Conservation (phyloP, 768 basidiomycete genomes). For the Asterophora parasitica region DNA sequence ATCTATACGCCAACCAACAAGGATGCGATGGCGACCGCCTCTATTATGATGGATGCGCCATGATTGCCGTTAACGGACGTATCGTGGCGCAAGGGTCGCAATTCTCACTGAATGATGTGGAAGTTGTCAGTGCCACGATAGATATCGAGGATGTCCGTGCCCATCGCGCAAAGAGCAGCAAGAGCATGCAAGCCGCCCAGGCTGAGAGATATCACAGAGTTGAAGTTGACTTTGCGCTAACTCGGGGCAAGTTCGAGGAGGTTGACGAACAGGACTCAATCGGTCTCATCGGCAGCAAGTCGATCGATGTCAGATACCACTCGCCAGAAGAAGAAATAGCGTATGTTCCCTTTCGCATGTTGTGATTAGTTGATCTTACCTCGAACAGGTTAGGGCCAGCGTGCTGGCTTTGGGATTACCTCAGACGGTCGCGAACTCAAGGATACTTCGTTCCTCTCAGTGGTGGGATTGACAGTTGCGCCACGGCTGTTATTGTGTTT, state of each 20-base stretch:
- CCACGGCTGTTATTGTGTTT: slow-evolving; percentile 91
- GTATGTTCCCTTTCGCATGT: slow-evolving; percentile 44
- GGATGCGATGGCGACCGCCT: slow-evolving; percentile 97
- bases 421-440: slow-evolving; percentile 86
- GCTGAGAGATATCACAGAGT: slow-evolving; percentile 76
- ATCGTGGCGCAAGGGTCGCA: slow-evolving; percentile 95
- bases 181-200: slow-evolving; percentile 85
- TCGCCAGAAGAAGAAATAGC: slow-evolving; percentile 95
- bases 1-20: slow-evolving; percentile 98
- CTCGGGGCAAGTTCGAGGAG: slow-evolving; percentile 68
- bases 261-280: slow-evolving; percentile 47
- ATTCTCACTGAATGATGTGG: slow-evolving; percentile 93
- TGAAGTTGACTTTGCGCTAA: slow-evolving; percentile 75
- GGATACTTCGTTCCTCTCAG: slow-evolving; percentile 96
- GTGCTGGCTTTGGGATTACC: slow-evolving; percentile 99
- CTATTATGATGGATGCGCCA: slow-evolving; percentile 95
- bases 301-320: slow-evolving; percentile 66
- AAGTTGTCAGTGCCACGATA: slow-evolving; percentile 92
- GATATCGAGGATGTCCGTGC: slow-evolving; percentile 96
- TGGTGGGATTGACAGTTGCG: slow-evolving; percentile 96
- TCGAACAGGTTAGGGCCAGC: slow-evolving; percentile 81
- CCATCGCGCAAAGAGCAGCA: slow-evolving; percentile 76
- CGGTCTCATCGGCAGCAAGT: slow-evolving; percentile 32
- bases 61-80: slow-evolving; percentile 93
- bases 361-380: neutral